Conservation (phyloP, 768 basidiomycete species). For the Leccinum broughii region DNA sequence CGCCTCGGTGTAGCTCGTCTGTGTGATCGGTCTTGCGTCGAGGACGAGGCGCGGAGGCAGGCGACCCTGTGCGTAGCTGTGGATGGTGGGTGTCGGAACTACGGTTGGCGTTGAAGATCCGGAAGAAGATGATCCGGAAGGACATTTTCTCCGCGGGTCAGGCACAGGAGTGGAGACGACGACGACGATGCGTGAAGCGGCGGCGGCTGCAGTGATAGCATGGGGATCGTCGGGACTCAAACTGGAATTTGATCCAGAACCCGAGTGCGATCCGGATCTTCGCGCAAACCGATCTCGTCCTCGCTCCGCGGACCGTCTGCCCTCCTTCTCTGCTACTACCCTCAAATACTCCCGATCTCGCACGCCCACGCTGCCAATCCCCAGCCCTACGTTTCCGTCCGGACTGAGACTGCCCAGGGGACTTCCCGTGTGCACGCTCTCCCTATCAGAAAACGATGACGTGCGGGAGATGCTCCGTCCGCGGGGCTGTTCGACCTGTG, state of each 20-base stretch:
- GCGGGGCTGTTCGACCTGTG: constrained; percentile 37
- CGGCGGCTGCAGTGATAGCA: background rate
- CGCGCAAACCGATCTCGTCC: constrained; percentile 32
- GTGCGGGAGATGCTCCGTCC: constrained; percentile 58
- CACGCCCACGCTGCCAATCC: constrained; percentile 33
- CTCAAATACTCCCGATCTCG: constrained; percentile 34
- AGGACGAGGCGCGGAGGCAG: constrained; percentile 31
- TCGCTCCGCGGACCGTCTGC: constrained; percentile 28
- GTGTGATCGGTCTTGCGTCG: constrained; percentile 30
- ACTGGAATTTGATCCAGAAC: constrained; percentile 40
- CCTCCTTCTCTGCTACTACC: constrained; percentile 26
- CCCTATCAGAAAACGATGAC: constrained; percentile 56
- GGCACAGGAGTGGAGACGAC: constrained; percentile 9
- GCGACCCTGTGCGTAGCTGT: constrained; percentile 6
- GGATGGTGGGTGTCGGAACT: constrained; percentile 10
- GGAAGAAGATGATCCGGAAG: constrained; percentile 25
- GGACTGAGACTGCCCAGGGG: constrained; percentile 42
- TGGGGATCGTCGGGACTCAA: constrained; percentile 31
- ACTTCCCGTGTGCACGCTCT: constrained; percentile 37
- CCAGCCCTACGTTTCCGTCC: constrained; percentile 33
- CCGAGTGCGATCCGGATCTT: constrained; percentile 26
- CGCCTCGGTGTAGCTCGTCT: constrained; percentile 26
- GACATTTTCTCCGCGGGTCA: constrained; percentile 16
- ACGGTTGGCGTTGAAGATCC: constrained; percentile 28
- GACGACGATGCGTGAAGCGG: background rate